phyloP scores from a whole-genome alignment of 2,329 filamentous ascomycete species.

The Colletotrichum sp. region DNA sequence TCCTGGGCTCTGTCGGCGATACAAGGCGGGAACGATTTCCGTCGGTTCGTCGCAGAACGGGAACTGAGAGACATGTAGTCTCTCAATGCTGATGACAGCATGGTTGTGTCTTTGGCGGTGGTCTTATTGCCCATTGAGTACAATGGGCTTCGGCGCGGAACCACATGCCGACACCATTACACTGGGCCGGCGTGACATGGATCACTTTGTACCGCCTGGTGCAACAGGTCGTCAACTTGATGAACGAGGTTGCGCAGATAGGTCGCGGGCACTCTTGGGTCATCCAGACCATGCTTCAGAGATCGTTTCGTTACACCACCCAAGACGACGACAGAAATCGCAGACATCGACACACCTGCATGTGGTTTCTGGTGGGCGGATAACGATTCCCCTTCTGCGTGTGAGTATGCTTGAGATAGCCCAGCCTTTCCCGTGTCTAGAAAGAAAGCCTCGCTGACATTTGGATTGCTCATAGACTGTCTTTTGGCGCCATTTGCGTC shows the following conservation, averaged over 20 bases:
- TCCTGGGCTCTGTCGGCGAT: not conserved
- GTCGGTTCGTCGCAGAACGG: not conserved
- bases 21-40: not conserved
- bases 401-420: not conserved
- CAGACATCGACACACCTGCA: not conserved
- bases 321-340: not conserved
- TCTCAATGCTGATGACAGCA: not conserved
- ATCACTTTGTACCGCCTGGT: not conserved
- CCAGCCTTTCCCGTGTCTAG: not conserved
- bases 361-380: not conserved
- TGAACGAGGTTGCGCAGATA: not conserved
- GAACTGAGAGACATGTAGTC: not conserved
- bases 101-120: not conserved
- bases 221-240: not conserved
- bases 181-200: not conserved
- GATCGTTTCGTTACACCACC: not conserved
- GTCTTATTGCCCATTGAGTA: not conserved
- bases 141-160: not conserved
- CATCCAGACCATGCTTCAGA: not conserved
- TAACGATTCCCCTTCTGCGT: rapidly evolving
- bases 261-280: not conserved
- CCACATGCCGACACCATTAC: not conserved
- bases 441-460: not conserved
- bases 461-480: not conserved
- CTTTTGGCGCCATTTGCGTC: rapidly evolving